Conservation (phyloP, 2,329 filamentous ascomycete genomes). For the Talaromyces verruculosus region DNA sequence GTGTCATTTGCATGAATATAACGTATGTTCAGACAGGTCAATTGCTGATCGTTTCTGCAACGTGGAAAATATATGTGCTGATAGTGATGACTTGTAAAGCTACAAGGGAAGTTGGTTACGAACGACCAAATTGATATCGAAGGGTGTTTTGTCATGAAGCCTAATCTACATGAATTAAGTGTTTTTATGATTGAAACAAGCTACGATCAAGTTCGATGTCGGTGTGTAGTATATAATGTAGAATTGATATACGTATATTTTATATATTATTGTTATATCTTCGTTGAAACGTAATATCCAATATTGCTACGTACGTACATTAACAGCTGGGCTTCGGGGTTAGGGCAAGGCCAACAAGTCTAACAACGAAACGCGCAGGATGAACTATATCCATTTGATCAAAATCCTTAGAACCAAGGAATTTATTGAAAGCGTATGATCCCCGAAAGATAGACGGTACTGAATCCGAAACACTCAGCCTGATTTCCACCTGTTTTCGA, state of each 20-base stretch:
- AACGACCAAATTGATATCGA: neutral
- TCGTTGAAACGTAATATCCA: no score
- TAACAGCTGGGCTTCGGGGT: neutral
- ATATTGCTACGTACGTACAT: no score
- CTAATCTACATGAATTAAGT: neutral
- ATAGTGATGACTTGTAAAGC: neutral
- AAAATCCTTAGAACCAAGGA: no score
- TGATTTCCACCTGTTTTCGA: no score
- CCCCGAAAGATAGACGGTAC: no score
- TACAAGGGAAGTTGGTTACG: neutral
- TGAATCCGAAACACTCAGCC: no score
- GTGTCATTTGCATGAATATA: neutral
- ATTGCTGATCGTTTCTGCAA: neutral
- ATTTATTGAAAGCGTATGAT: no score
- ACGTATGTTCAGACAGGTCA: neutral
- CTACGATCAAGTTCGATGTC: neutral
- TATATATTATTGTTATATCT: no score
- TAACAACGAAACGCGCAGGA: no score
- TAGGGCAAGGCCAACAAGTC: no score
- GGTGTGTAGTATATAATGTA: neutral
- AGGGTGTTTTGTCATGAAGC: neutral
- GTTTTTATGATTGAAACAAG: neutral
- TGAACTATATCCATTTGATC: no score
- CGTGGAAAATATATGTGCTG: neutral
- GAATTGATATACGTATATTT: neutral